Base-by-base conservation (phyloP, 1,284 basidiomycete genomes). In the Naganishia cerealis region DNA sequence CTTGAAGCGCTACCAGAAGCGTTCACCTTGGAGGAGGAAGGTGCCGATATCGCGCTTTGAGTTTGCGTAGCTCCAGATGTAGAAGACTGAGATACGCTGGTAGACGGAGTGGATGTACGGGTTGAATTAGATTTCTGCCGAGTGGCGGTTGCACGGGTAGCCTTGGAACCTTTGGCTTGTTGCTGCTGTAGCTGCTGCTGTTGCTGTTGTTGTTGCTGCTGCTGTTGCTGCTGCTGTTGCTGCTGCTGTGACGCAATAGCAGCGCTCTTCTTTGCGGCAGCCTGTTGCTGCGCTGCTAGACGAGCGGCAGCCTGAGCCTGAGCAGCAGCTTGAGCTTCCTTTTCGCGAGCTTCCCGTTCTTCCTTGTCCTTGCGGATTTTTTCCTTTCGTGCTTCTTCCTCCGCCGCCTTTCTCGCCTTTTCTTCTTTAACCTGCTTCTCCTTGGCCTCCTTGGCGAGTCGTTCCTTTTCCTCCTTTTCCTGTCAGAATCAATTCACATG, bases 401-500 rank as follows among this genome's bases (percentile, higher is more conserved):
- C 61, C n/a, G 58, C 57, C 29, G 61, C 67, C 57, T 74, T 73
- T 62, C 77, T 73, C 29, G 71, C 71, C 69, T 77, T 78, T 67
- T 76, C 75, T 57, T 69, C 69, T 12, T 75, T 72, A 58, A 78
- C 76, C 72, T 74, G 73, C 72, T 77, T 76, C 10, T 75, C 74
- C 57, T 74, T 73, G 21, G 74, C 72, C 70, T 79, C 76, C 66
- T 75, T 74, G 53, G 75, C 78, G 2, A 73, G 46, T 29, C 74
- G 70, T 58, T 77, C 76, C 61, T 75, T 72, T 71, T 84, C 88
- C 73, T 89, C 87, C 71, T 86, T 85, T 69, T 89, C 80, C 73
- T 84, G 56, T 24, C 7, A 24, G 8, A 21, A 38, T 42, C 38
- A 40, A 29, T n/a, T 16, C 26, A 15, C 33, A 24, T 46, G 36